Evolutionary conservation across 1,284 basidiomycete species (phyloP), one percentile per base, ranked within the genome.

Genomic region (Schizophyllum commune): DNA sequence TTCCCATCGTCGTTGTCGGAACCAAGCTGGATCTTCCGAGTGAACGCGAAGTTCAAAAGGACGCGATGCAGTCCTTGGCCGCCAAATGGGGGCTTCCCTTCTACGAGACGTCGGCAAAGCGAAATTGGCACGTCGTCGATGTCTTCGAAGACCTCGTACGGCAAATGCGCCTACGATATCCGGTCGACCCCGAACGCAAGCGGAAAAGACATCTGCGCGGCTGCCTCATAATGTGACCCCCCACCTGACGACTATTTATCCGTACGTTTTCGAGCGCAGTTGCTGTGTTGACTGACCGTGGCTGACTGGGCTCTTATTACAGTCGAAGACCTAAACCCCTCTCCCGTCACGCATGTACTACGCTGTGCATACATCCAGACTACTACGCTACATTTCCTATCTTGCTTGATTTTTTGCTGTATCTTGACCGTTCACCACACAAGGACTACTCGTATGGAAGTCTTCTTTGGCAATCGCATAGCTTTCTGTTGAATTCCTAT

Each of bases 1-100:
- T 91, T 32, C 93, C 93, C 8, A 90, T 96, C 66, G 89, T 95
- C 47, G 82, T 95, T 11, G 92, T 94, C 17, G 93, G 93, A 54
- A 94, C 93, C 59, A 96, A 96, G 73, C 81, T 91, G 62, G 94
- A 96, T 72, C 83, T 95, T 60, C 80, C 82, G 39, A 84, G 83
- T 63, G 92, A 95, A 73, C 83, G 94, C 32, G 91, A 94, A 69
- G 92, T 96, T 4, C 82, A 83, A 20, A 79, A 83, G 54, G 78
- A 74, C 55, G 83, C 82, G 0, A 89, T 92, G 54, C 83, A 88
- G 66, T 74, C 82, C 8, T 79, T 92, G 6, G 83, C 87, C 6
- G 75, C 74, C 55, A 76, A 79, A 7, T 94, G 92, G 92, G 78
- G 79, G 55, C 74, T 91, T 20, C 89, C 90, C 1, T 91, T 92